Evolutionary conservation across 106 monocot genomes (phyloP).

Genomic region (Hemerocallis citrina): DNA sequence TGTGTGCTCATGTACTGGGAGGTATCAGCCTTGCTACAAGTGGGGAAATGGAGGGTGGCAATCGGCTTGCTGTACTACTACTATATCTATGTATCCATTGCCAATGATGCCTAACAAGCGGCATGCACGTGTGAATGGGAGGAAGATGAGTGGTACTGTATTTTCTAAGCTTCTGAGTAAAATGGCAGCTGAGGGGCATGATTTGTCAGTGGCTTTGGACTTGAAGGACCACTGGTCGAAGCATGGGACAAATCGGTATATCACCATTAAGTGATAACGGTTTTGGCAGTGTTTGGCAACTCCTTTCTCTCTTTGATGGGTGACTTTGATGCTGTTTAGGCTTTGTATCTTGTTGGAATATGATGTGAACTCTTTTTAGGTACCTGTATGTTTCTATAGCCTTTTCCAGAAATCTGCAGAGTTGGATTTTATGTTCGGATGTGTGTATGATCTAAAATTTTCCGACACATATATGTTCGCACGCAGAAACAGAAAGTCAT

Average conservation of each 20-base stretch:
- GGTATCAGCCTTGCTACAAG: conserved; percentile 66
- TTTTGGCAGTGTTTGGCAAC: too few species aligned
- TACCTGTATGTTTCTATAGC: too few species aligned
- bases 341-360: too few species aligned
- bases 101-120: conserved; percentile 76
- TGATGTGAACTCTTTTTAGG: too few species aligned
- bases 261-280: conserved; percentile 69
- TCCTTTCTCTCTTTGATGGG: too few species aligned
- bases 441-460: too few species aligned
- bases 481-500: too few species aligned
- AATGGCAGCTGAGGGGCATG: conserved; percentile 68
- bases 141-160: conserved; percentile 86
- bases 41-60: conserved; percentile 98
- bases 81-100: conserved; percentile 64
- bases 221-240: conserved; percentile 86
- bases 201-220: conserved; percentile 58
- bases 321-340: too few species aligned
- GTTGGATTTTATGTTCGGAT: too few species aligned
- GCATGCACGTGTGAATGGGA: conserved; percentile 62
- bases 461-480: too few species aligned
- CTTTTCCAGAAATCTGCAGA: too few species aligned
- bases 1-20: conserved; percentile 79
- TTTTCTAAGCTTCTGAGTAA: conserved; percentile 65
- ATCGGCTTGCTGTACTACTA: conserved; percentile 82
- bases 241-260: conserved; percentile 85